Evolutionary conservation across 139 green algal genomes (phyloP), one percentile per base, ranked within the genome.

Genomic region (Chlamydomonas schloesseri): DNA sequence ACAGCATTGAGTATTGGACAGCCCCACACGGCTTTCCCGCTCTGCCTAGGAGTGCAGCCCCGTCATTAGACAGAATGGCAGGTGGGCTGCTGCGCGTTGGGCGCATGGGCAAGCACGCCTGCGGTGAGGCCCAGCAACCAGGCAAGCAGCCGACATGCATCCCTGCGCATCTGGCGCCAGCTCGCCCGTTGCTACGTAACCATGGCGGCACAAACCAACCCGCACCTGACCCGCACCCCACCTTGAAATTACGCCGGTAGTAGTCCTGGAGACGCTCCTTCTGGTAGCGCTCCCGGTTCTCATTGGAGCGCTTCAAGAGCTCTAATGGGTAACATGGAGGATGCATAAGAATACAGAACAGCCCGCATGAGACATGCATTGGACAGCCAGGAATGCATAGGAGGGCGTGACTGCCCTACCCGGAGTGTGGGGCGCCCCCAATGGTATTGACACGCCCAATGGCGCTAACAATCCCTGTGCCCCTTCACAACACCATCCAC

Each of bases 161-260:
- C 50, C 50, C 50, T 21, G 14, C 50, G 2, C 55, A 60, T 18
- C 14, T 24, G 55, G 11, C 2, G 13, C 2, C 15, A 68, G 33
- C 10, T 3, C 60, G 3, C 24, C 4, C 18, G 2, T 68, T 31
- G 2, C 15, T 5, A 68, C 23, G 33, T 2, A 33, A 6, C 24
- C 2, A 6, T 2, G 3, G 26, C 24, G n/a, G n/a, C n/a, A n/a
- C 10, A 31, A 23, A 11, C 68, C 20, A 17, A 46, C 13, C 15
- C 50, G 36, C 8, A 50, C 42, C 42, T 13, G 42, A 13, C 6
- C 42, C 6, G 42, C 42, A 13, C 13, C 65, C 1, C n/a, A 90
- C 87, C 87, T 86, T 88, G 87, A 91, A 91, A 46, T 88, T 91
- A 11, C 72, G 70, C 26, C 72, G 71, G 82, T 91, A 86, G 69